Base-by-base conservation (phyloP, 1,284 basidiomycete genomes). In the Exobasidium rhododendri region DNA sequence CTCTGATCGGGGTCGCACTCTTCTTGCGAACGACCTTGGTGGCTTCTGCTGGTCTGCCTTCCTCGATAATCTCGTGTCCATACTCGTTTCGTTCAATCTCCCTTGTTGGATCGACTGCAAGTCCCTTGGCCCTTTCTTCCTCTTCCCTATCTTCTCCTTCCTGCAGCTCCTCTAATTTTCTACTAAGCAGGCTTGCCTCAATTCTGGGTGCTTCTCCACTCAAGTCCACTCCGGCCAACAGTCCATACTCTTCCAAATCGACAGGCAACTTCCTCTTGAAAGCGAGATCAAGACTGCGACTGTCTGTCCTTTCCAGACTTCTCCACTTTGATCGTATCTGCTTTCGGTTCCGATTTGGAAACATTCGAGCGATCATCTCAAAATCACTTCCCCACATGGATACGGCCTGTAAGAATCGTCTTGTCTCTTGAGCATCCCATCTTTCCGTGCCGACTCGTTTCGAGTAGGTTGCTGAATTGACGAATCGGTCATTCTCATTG, bases 271-370 rank as follows among this genome's bases (percentile, higher is more conserved):
- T 65, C 30, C 72, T 75, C 49, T 56, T 60, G 40, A 79, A 70
- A 14, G 77, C 77, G 24, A 61, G 67, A 52, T 75, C 71, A 6
- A 79, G 56, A 44, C 69, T 58, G 50, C 65, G 58, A 4, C 87
- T 84, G 74, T 92, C 88, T 72, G 84, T 86, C 80, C 86, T 89
- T 77, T 94, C 92, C 79, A 94, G 91, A 0, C 86, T 84, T 71
- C 89, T 91, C 83, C 91, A 94, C 79, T 94, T 94, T 73, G 89
- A 88, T 81, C 92, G 92, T 81, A 92, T 92, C 50, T 90, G 87
- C 70, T 88, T 89, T 17, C 92, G 85, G 73, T 90, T 89, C n/a
- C 92, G 87, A 17, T 88, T 88, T 29, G 91, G 90, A 35, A 94
- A 84, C 10, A 92, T 84, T 65, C 88, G 87, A 1, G 91, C 89